Conservation (phyloP, 176 grass and related monocot genomes). For the Guadua angustifolia region DNA sequence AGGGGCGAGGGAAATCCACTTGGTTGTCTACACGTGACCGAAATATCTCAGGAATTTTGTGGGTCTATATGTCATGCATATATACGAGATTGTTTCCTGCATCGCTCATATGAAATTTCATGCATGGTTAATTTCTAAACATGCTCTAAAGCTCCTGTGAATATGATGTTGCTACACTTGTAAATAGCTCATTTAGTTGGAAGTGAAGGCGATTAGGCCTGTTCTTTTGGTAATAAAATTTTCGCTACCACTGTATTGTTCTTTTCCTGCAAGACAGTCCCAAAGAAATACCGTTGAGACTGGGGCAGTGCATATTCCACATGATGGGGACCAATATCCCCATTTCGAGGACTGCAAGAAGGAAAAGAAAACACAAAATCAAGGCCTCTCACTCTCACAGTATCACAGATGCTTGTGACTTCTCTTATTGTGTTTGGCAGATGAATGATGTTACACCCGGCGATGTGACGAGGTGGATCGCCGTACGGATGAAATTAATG, state of each 20-base stretch:
- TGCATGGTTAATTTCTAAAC: background rate
- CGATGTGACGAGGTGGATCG: background rate
- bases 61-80: background rate
- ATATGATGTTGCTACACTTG: no score
- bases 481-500: background rate
- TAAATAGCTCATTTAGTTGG: background rate
- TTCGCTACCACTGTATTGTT: background rate
- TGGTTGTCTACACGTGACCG: background rate
- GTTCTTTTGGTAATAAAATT: background rate
- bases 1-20: background rate
- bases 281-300: slow-evolving; percentile 24
- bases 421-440: slow-evolving; percentile 12
- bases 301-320: background rate
- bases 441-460: slow-evolving; percentile 35
- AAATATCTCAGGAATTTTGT: background rate
- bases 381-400: slow-evolving; percentile 37
- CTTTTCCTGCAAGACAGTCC: background rate
- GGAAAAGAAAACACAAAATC: background rate
- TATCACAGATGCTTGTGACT: background rate
- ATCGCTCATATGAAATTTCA: no score
- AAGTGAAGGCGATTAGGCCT: background rate
- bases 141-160: background rate
- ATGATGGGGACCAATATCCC: slow-evolving; percentile 41
- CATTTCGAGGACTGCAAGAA: slow-evolving; percentile 32
- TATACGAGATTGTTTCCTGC: no score